Base-by-base conservation (phyloP, 139 green algal genomes). In the Closterium sp. region DNA sequence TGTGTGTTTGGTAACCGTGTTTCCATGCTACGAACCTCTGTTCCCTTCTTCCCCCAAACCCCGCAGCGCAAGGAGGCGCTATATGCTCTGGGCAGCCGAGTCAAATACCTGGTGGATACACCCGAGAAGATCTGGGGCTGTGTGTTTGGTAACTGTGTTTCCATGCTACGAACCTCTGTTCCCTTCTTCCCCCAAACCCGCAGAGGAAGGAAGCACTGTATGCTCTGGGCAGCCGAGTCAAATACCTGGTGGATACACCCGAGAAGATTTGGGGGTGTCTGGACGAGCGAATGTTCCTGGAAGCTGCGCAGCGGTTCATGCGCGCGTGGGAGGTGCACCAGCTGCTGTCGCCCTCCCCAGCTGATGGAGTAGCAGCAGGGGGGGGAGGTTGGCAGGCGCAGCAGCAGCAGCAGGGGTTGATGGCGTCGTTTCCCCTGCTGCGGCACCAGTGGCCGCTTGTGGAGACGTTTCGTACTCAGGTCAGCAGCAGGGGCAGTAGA, bases 81-180 rank as follows among this genome's bases (percentile, higher is more conserved):
- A 24, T 96, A 94, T 50, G 92, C 86, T 2, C 85, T 99, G 84
- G 97, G 97, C 50, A 96, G 95, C 88, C 96, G 98, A 22, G 95
- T 99, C 31, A 99, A 98, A 91, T 99, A 98, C 95, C 91, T 99
- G 19, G 93, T 99, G 86, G 98, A 99, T 94, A 99, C 98, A 0
- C 97, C 98, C 0, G 98, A 99, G 95, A 95, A 97, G 31, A 97
- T 99, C 31, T 99, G 97, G 96, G 97, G 97, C 30, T 97, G 92
- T 94, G 93, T 99, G 13, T 70, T 2, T 24, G 9, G 13, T 21
- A 21, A 21, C 11, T 21, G 50, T 70, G 50, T 70, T 17, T 21
- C 7, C 50, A 19, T 70, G 50, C 21, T 70, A 10, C 10, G 13
- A 21, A 10, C 17, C 17, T 79, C 17, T 27, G 19, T 22, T 2